Evolutionary conservation across 345 rosid species (phyloP), one percentile per base, ranked within the genome.

Genomic region (Angophora floribunda): DNA sequence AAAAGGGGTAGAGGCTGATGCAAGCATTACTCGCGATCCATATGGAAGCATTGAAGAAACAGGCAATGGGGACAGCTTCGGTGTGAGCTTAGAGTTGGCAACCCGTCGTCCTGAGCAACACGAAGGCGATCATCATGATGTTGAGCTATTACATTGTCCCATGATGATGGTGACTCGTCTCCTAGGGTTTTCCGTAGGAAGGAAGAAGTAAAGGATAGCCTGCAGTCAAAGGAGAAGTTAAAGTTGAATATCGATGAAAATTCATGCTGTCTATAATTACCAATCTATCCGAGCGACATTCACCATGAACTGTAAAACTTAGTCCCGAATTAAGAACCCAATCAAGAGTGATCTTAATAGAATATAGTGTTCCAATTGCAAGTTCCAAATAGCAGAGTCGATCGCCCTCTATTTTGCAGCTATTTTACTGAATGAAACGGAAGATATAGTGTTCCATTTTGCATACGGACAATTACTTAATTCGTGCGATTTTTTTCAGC

Each of bases 111-210:
- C 63, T 65, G 88, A 80, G 78, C 88, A 85, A 85, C 91, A 50
- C 89, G 94, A 91, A 90, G 89, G 88, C 87, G 93, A 91, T 55
- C 87, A 80, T 90, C 96, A 91, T 88, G 99, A 93, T 89, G 16
- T 57, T 49, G 93, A 94, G 91, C 92, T 67, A 90, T 90, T 78
- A 63, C 93, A 79, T 92, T 89, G 21, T 88, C 89, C 90, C 90
- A 89, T 75, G 91, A 51, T 65, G 92, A 90, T 75, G 88, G 90
- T 86, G 90, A 89, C 88, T 88, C 89, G 61, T 90, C 91, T 86
- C 90, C 89, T n/a, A 89, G 86, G 88, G 87, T 90, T 30, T 89
- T 93, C 90, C 89, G 91, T 61, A 91, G 93, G 92, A 91, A 89
- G 88, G 41, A 36, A 36, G 41, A 36, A 36, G 41, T 2, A 36